Base-by-base conservation (phyloP, 352 stramenopile species). In the Pythium myriotylum region DNA sequence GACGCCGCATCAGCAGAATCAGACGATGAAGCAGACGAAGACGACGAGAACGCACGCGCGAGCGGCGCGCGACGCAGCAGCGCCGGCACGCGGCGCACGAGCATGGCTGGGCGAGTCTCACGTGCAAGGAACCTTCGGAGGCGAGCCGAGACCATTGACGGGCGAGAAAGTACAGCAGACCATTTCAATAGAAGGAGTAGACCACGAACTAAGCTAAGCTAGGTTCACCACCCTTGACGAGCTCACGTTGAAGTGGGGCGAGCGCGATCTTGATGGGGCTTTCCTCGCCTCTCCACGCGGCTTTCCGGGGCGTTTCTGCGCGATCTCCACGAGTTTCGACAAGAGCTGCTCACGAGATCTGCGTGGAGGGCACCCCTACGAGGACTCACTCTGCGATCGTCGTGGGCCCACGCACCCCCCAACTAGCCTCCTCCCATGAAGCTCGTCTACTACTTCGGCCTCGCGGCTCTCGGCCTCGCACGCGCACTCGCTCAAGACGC, bases 181-280 rank as follows among this genome's bases (percentile, higher is more conserved):
- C 7, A 22, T 19, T 22, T 22, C 10, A 60, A 60, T 60, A 60
- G 53, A 45, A 52, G 53, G 13, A 59, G 39, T 47, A 57, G 50
- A 14, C 20, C 47, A n/a, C n/a, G n/a, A 47, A 33, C 35, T 37
- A 47, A 8, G 8, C 20, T 45, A 45, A n/a, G 39, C 39, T 45
- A 45, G 39, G 8, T 45, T 45, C 17, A 19, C 5, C 9, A 45
- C 9, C 5, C 9, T 7, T 45, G 33, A 14, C 33, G 8, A 40
- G n/a, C n/a, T n/a, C n/a, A 14, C 33, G 33, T 37, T 39, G 47
- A 53, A 51, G 43, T 51, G 37, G n/a, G 37, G 7, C 39, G 20
- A n/a, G 17, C 20, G 16, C 39, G 14, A 40, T 40, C 33, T n/a
- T n/a, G n/a, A n/a, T n/a, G n/a, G n/a, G n/a, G n/a, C n/a, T n/a